A percentile compares a stretch with the other conserved stretches of the same genome.
phyloP scores from a whole-genome alignment of 179 eudicot species.

The Heliamphora pulchella region DNA sequence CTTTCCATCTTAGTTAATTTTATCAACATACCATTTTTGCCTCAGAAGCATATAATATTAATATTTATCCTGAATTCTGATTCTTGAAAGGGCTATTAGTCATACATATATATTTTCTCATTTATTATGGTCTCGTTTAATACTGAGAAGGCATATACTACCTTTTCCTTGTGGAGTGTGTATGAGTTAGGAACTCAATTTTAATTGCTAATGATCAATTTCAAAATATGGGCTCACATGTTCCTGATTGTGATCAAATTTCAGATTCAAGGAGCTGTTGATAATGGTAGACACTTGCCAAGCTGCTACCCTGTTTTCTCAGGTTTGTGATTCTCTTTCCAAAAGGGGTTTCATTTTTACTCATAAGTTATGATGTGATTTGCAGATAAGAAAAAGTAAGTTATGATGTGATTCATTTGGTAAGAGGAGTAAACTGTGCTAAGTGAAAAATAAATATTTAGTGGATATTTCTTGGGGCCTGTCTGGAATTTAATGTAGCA shows the following conservation, averaged over 20 bases:
- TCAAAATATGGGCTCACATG: not conserved
- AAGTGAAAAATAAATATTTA: not conserved
- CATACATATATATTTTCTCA: not conserved
- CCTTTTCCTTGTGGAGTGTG: not conserved
- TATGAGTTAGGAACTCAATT: not conserved
- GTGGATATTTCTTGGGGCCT: not conserved
- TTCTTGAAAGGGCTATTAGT: not conserved
- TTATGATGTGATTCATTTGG: not conserved
- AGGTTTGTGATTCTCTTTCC: constrained; percentile 41
- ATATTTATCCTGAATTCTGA: not conserved
- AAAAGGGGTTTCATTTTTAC: not conserved
- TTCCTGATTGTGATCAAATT: constrained; percentile 9
- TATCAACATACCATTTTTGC: not conserved
- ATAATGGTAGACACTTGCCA: constrained; percentile 99
- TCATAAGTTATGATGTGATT: no score
- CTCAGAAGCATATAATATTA: not conserved
- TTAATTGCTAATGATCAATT: not conserved
- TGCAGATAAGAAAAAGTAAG: no score
- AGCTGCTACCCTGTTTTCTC: constrained; percentile 93
- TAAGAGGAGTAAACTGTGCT: not conserved
- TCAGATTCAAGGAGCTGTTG: constrained; percentile 93
- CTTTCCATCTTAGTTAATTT: constrained; percentile 8
- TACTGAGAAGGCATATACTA: not conserved
- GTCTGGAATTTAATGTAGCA: not conserved
- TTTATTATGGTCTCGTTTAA: no score